Percentiles rank a stretch among this genome's conserved stretches.
Evolutionary conservation across 176 grass and related monocot species (phyloP).

Genomic region (Neostapfia colusana): DNA sequence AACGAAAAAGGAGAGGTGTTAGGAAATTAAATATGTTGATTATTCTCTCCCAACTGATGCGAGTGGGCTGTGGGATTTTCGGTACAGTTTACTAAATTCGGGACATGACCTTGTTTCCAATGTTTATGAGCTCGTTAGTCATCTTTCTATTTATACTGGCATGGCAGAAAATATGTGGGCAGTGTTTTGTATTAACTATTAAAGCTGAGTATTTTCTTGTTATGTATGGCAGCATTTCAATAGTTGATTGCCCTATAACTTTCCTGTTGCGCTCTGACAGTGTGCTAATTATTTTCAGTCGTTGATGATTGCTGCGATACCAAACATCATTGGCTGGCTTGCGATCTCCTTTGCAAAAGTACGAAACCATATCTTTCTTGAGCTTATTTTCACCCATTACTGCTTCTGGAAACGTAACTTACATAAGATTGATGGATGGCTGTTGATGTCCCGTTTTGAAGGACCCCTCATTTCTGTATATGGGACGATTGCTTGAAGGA

Average conservation of each 20-base stretch:
- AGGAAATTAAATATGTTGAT: not conserved
- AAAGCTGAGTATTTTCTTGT: not conserved
- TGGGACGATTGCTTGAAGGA: constrained; percentile 86
- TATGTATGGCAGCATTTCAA: not conserved
- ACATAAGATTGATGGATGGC: not conserved
- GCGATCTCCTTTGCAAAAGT: constrained; percentile 92
- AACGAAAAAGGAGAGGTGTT: not conserved
- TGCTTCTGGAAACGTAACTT: not conserved
- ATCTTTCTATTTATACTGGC: not conserved
- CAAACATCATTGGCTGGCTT: constrained; percentile 91
- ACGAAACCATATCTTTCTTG: not conserved
- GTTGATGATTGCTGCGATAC: constrained; percentile 84
- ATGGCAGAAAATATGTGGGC: not conserved
- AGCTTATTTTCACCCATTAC: constrained; percentile 1
- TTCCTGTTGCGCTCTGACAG: not conserved
- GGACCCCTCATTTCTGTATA: constrained; percentile 87
- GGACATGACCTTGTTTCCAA: not conserved
- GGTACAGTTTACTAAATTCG: not conserved
- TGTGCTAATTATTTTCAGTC: constrained; percentile 51
- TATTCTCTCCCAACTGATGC: not conserved
- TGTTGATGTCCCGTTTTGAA: constrained; percentile 27
- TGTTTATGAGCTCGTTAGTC: constrained; percentile 4
- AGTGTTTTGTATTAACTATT: not conserved
- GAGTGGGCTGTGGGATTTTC: not conserved
- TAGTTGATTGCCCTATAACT: constrained; percentile 8